These are phyloP conservation scores for Stephanodiscus minutulus DNA, from an alignment of 108 stramenopile genomes.

Conservation along the genomic window DNA sequence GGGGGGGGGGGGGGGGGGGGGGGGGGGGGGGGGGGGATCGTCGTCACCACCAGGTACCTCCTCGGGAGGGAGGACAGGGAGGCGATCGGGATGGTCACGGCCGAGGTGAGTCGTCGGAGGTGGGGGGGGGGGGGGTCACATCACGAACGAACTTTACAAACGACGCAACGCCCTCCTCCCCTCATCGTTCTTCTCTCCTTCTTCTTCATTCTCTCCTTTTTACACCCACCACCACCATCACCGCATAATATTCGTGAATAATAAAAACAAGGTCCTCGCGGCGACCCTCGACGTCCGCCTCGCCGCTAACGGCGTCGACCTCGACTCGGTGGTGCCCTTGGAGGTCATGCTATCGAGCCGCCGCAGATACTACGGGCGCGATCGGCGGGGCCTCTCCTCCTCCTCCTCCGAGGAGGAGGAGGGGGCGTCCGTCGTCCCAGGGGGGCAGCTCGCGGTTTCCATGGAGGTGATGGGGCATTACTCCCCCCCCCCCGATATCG, in stretches of 20 bases:
- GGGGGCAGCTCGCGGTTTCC: constrained; percentile 27
- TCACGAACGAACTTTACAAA: no score
- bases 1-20: no score
- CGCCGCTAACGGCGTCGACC: constrained; percentile 15
- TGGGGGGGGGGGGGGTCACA: no score
- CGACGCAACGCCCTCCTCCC: no score
- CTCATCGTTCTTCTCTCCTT: no score
- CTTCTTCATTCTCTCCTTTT: no score
- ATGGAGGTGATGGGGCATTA: constrained; percentile 34
- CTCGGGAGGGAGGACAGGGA: constrained; percentile 15
- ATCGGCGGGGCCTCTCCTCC: no score
- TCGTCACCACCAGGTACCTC: constrained; percentile 19
- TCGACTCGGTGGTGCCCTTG: constrained; percentile 20
- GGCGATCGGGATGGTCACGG: constrained; percentile 30
- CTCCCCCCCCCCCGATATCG: constrained; percentile 25
- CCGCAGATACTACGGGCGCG: background rate
- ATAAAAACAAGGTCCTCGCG: constrained; percentile 15
- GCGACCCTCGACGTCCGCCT: constrained; percentile 17
- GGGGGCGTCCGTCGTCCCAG: background rate
- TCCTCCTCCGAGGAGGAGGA: no score
- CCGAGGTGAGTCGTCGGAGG: constrained; percentile 11
- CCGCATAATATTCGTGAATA: no score
- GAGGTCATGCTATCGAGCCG: constrained; percentile 22
- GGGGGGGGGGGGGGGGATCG: no score
- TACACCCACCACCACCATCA: no score